Evolutionary conservation across 805 yeast species (phyloP).

Genomic region (Candida chauliodis): DNA sequence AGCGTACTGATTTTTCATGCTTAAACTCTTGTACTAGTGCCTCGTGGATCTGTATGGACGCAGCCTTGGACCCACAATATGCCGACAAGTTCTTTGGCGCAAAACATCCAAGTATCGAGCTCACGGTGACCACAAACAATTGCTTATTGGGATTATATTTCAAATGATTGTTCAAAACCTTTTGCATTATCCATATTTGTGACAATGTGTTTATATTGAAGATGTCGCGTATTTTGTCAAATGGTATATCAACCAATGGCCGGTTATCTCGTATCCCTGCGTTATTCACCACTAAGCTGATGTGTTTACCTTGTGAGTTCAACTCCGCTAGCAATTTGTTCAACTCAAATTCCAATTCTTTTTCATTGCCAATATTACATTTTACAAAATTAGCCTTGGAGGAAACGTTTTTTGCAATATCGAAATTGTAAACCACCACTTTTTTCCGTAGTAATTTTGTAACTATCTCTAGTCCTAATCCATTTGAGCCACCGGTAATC

Average conservation of each 20-base stretch:
- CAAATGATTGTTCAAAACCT: slow-evolving; percentile 20
- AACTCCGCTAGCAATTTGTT: slow-evolving; percentile 20
- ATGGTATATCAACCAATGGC: slow-evolving; percentile 21
- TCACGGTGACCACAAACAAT: slow-evolving; percentile 39
- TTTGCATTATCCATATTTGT: slow-evolving; percentile 22
- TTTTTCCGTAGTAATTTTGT: slow-evolving; percentile 17
- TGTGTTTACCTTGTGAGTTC: slow-evolving; percentile 10
- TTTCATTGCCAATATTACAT: slow-evolving; percentile 22
- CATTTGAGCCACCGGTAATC: slow-evolving; percentile 51
- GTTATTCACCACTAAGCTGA: slow-evolving; percentile 38
- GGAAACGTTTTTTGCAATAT: slow-evolving; percentile 14
- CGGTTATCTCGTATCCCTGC: slow-evolving; percentile 46
- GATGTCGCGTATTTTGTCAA: slow-evolving; percentile 18
- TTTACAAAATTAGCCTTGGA: slow-evolving; percentile 17
- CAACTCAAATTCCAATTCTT: slow-evolving; percentile 14
- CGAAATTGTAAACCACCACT: slow-evolving; percentile 28
- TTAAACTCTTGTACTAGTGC: slow-evolving; percentile 38
- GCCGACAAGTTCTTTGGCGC: slow-evolving; percentile 47
- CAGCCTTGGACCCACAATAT: slow-evolving; percentile 50
- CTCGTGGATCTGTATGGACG: slow-evolving; percentile 42
- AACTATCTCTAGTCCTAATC: slow-evolving; percentile 46
- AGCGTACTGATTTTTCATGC: slow-evolving; percentile 20
- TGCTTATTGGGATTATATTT: slow-evolving; percentile 3
- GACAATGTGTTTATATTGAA: slow-evolving; percentile 33
- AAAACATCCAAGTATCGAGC: slow-evolving; percentile 47